Percentiles rank a stretch among this genome's conserved stretches.
phyloP scores from a whole-genome alignment of 345 rosid species.

The Lepidium aucheri region DNA sequence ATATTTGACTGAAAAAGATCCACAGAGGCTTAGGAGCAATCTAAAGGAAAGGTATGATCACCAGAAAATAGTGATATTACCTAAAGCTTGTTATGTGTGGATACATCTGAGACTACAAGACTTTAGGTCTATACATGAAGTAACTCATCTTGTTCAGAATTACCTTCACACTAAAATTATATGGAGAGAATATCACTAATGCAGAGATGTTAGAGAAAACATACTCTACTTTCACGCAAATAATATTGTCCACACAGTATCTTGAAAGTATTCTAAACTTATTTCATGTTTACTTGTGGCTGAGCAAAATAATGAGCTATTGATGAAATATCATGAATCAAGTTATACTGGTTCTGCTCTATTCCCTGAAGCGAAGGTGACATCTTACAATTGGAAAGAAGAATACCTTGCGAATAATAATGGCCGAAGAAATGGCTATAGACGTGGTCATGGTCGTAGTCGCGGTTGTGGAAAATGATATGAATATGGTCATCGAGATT shows the following conservation, averaged over 20 bases:
- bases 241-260: not conserved
- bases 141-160: not conserved
- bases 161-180: not conserved
- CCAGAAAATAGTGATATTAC: not conserved
- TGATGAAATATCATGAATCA: not conserved
- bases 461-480: no score
- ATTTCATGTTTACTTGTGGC: not conserved
- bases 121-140: no score
- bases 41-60: not conserved
- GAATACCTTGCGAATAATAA: no score
- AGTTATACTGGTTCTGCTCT: not conserved
- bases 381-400: no score
- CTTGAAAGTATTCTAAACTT: not conserved
- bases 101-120: no score
- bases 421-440: not conserved
- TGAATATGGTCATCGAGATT: no score
- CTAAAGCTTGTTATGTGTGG: not conserved
- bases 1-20: not conserved
- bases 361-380: not conserved
- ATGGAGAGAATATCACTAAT: not conserved
- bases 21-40: not conserved
- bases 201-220: not conserved
- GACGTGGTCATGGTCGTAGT: not conserved
- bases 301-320: not conserved
- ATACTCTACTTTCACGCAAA: not conserved